These are phyloP conservation scores for Gleditsia sinensis DNA, from an alignment of 306 rosid genomes.

Conservation along the genomic window DNA sequence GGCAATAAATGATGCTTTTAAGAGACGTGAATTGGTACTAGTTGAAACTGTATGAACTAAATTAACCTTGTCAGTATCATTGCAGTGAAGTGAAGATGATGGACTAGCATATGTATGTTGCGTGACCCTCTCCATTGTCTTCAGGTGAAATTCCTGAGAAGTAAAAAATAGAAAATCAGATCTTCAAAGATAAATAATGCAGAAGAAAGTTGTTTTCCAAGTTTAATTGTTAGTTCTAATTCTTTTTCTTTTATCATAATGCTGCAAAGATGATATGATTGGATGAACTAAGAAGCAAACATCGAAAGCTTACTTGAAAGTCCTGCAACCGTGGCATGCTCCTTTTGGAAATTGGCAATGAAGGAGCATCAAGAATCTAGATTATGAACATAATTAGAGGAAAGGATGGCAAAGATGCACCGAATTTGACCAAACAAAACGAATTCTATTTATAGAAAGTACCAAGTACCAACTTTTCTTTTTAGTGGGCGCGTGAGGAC, in stretches of 20 bases:
- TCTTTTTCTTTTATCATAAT: background rate
- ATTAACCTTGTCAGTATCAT: constrained; percentile 58
- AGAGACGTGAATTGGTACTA: constrained; percentile 24
- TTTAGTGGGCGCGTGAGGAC: constrained; percentile 84
- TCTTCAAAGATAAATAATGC: constrained; percentile 12
- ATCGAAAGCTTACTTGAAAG: constrained; percentile 72
- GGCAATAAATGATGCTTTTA: constrained; percentile 9
- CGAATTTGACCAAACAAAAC: constrained; percentile 22
- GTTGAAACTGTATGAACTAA: constrained; percentile 17
- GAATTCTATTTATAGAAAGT: constrained; percentile 12
- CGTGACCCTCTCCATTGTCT: constrained; percentile 85
- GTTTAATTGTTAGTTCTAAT: background rate
- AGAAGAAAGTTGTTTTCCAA: constrained; percentile 16
- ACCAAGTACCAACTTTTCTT: constrained; percentile 82
- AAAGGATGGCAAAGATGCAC: constrained; percentile 23
- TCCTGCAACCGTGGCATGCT: constrained; percentile 82
- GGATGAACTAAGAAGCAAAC: constrained; percentile 10
- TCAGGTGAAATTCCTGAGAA: constrained; percentile 83
- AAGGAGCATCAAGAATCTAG: constrained; percentile 91
- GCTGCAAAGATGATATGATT: background rate
- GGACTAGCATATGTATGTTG: constrained; percentile 64
- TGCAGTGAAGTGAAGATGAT: constrained; percentile 54
- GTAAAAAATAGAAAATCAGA: constrained; percentile 36
- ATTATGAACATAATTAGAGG: constrained; percentile 23
- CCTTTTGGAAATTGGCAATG: constrained; percentile 71